phyloP scores from a whole-genome alignment of 208 protist species.

The Strigomonas culicis region DNA sequence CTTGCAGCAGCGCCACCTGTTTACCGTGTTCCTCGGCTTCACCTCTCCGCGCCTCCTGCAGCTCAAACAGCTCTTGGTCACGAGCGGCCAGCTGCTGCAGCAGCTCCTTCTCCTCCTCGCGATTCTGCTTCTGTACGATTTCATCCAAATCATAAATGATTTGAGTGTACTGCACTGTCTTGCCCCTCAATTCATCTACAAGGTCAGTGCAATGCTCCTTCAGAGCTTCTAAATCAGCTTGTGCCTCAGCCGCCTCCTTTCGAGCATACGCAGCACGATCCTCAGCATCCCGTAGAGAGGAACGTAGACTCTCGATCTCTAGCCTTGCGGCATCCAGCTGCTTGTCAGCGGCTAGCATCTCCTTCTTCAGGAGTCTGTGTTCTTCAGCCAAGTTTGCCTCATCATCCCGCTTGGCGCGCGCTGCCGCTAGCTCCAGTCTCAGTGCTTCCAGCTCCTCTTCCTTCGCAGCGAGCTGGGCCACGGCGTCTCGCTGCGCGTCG shows the following conservation, averaged over 20 bases:
- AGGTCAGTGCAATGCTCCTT: slow-evolving; percentile 43
- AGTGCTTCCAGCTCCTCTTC: slow-evolving; percentile 30
- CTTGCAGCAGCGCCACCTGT: slow-evolving; percentile 47
- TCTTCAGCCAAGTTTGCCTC: slow-evolving; percentile 15
- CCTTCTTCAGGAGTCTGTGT: slow-evolving; percentile 20
- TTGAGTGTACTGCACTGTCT: slow-evolving; percentile 54
- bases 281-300: slow-evolving; percentile 15
- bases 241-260: slow-evolving; percentile 25
- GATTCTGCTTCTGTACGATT: slow-evolving; percentile 40
- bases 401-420: slow-evolving; percentile 13
- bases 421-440: slow-evolving; percentile 7
- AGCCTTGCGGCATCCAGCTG: slow-evolving; percentile 22
- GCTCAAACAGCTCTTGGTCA: slow-evolving; percentile 66
- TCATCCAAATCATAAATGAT: slow-evolving; percentile 68
- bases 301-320: slow-evolving; percentile 18
- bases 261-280: slow-evolving; percentile 10
- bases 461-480: slow-evolving; percentile 23
- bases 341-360: slow-evolving; percentile 21
- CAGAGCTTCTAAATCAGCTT: slow-evolving; percentile 33
- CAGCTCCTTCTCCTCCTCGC: slow-evolving; percentile 52
- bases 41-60: slow-evolving; percentile 52
- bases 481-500: slow-evolving; percentile 22
- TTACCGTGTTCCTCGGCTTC: slow-evolving; percentile 56
- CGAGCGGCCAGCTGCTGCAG: slow-evolving; percentile 49
- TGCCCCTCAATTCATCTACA: slow-evolving; percentile 48